These are phyloP conservation scores for Stenogyne calaminthoides DNA, from an alignment of 305 asterid genomes.

Conservation along the genomic window DNA sequence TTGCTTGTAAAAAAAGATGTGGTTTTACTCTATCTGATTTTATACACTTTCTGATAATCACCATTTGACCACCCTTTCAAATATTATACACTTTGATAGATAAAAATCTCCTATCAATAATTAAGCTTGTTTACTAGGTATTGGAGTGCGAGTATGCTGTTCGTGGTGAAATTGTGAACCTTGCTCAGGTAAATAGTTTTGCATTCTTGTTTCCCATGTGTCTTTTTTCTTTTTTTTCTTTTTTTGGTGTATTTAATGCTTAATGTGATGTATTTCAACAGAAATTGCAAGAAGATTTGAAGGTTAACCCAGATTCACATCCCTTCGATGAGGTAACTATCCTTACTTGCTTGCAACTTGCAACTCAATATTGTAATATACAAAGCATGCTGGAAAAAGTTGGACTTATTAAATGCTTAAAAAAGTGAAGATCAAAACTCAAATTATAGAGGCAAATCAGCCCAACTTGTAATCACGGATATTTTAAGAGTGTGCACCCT, in stretches of 20 bases:
- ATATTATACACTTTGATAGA: neutral
- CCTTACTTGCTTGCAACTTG: conserved; percentile 10
- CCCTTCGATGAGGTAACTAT: conserved; percentile 88
- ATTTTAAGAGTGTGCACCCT: neutral
- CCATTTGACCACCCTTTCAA: neutral
- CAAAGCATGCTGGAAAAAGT: neutral
- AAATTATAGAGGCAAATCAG: neutral
- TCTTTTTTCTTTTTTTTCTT: neutral
- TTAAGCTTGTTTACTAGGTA: conserved; percentile 45
- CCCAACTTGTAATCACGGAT: neutral
- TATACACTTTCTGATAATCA: neutral
- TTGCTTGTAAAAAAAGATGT: neutral
- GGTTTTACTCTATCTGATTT: neutral
- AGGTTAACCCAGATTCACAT: conserved; percentile 65
- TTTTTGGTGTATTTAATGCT: neutral
- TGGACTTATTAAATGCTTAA: neutral
- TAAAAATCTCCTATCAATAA: neutral
- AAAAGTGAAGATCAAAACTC: neutral
- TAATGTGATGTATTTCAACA: conserved; percentile 34
- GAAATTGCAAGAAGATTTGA: conserved; percentile 78
- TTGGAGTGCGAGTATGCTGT: conserved; percentile 93
- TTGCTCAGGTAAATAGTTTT: conserved; percentile 74
- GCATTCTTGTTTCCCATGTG: neutral
- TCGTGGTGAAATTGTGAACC: conserved; percentile 90
- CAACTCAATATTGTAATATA: neutral